These are phyloP conservation scores for Monascus ruber DNA, from an alignment of 2,329 filamentous ascomycete genomes.

Conservation along the genomic window DNA sequence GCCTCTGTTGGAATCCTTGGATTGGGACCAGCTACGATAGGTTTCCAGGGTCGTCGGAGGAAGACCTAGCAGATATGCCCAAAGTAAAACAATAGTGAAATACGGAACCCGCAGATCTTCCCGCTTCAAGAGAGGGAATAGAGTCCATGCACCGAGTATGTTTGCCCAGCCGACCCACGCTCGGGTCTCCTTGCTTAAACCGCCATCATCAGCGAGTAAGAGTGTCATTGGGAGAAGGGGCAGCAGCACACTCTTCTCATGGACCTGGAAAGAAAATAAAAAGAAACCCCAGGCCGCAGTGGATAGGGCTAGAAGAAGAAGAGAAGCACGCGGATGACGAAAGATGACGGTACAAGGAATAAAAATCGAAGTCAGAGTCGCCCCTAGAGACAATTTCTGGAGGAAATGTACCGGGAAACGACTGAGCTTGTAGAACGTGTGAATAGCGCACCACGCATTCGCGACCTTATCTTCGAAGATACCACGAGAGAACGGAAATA, in stretches of 20 bases:
- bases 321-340: constrained; percentile 60
- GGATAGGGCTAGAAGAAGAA: constrained; percentile 70
- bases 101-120: constrained; percentile 81
- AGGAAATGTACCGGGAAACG: constrained; percentile 60
- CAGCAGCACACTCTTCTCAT: constrained; percentile 92
- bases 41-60: constrained; percentile 63
- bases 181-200: constrained; percentile 62
- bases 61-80: constrained; percentile 82
- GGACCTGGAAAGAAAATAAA: constrained; percentile 93
- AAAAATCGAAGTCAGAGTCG: constrained; percentile 65
- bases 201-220: constrained; percentile 65
- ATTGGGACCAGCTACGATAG: constrained; percentile 44
- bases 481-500: constrained; percentile 92
- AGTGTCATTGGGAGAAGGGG: constrained; percentile 90
- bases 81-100: constrained; percentile 69
- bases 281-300: constrained; percentile 94
- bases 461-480: constrained; percentile 98
- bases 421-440: constrained; percentile 79
- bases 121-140: constrained; percentile 79
- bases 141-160: constrained; percentile 76
- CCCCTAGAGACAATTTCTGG: constrained; percentile 61
- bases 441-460: constrained; percentile 92
- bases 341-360: constrained; percentile 73
- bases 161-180: constrained; percentile 97
- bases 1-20: constrained; percentile 24